phyloP scores from a whole-genome alignment of 768 basidiomycete genomes.

The Rhodotorula kratochvilovae region DNA sequence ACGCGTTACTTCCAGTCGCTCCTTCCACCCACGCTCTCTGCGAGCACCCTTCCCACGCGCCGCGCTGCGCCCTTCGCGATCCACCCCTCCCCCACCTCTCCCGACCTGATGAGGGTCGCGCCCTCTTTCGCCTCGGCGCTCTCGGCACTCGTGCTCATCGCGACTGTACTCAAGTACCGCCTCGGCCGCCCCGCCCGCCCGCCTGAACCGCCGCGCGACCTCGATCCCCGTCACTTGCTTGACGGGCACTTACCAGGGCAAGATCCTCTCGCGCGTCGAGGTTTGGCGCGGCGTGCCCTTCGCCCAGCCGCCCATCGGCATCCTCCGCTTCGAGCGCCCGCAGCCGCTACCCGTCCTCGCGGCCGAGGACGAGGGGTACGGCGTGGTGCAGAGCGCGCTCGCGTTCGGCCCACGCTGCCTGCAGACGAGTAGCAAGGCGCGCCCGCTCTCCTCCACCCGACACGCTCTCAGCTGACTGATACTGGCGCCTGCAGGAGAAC shows the following conservation, averaged over 20 bases:
- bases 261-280: slow-evolving; percentile 7
- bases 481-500: neutral
- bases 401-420: neutral
- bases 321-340: neutral
- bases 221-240: neutral
- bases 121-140: too few species aligned
- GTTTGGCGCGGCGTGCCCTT: slow-evolving; percentile 1
- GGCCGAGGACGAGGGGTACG: neutral
- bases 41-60: too few species aligned
- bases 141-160: too few species aligned
- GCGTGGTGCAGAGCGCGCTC: neutral
- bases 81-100: too few species aligned
- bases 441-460: neutral
- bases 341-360: neutral
- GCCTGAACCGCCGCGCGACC: neutral
- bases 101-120: too few species aligned
- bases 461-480: neutral
- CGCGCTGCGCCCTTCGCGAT: too few species aligned
- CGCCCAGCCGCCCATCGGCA: neutral
- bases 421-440: neutral
- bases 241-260: slow-evolving; percentile 6
- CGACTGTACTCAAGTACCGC: too few species aligned
- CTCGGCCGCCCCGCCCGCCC: neutral
- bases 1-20: too few species aligned
- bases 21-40: too few species aligned